Conservation (phyloP, 2,329 filamentous ascomycete species). For the Tolypocladium album region DNA sequence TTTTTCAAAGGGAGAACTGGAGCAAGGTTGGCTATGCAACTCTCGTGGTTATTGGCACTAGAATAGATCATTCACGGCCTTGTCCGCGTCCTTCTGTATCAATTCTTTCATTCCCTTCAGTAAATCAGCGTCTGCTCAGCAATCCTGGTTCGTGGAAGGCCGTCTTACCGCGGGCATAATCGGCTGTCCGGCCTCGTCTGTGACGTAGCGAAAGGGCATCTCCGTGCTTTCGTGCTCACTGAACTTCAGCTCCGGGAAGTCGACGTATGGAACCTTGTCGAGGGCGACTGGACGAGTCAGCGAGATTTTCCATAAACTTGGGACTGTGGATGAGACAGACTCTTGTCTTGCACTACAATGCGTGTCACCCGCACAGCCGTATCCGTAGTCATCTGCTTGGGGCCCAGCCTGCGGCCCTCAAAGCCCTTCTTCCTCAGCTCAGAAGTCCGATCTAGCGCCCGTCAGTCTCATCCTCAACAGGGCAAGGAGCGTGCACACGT, state of each 20-base stretch:
- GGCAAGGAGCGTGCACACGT: constrained; percentile 18
- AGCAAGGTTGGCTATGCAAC: background rate
- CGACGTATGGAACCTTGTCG: constrained; percentile 69
- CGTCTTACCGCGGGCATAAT: constrained; percentile 78
- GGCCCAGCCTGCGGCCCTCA: constrained; percentile 72
- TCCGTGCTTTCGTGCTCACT: constrained; percentile 87
- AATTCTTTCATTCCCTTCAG: constrained; percentile 83
- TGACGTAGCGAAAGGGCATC: constrained; percentile 97
- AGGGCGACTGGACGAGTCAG: constrained; percentile 50
- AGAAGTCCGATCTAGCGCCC: constrained; percentile 72
- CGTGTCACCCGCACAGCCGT: constrained; percentile 91
- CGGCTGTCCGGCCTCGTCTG: constrained; percentile 59
- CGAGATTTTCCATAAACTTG: too few relatives aligned
- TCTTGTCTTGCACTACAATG: constrained; percentile 73
- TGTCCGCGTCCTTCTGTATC: constrained; percentile 89
- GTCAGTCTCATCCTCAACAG: constrained; percentile 2
- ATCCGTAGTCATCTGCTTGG: constrained; percentile 97
- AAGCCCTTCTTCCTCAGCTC: constrained; percentile 93
- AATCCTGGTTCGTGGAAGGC: background rate
- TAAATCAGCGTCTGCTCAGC: constrained; percentile 11
- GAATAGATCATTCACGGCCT: constrained; percentile 78
- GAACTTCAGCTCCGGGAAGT: constrained; percentile 82
- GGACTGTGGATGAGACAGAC: constrained; percentile 34
- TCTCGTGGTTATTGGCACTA: constrained; percentile 22
- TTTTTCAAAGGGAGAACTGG: background rate